phyloP scores from a whole-genome alignment of 257 asterid genomes.

The Solanum bulbocastanum region DNA sequence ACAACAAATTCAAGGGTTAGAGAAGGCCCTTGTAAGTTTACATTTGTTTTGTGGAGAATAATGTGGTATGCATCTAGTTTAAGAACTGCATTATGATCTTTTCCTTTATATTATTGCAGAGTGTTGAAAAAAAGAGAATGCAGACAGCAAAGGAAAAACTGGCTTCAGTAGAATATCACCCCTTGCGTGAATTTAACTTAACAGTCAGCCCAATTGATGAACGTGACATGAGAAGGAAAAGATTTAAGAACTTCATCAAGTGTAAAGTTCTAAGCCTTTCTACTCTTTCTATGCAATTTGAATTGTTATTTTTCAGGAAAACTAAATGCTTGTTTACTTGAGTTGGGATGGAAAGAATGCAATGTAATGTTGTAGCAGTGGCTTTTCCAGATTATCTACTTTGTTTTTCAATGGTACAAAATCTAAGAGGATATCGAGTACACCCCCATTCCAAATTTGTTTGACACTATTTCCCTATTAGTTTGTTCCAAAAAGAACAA shows the following conservation, averaged over 20 bases:
- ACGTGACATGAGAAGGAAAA: constrained; percentile 31
- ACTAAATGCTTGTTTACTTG: not conserved
- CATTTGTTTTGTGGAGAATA: not conserved
- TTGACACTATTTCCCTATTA: not conserved
- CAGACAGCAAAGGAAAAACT: constrained; percentile 44
- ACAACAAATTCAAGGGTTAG: constrained; percentile 56
- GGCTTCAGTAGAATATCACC: constrained; percentile 70
- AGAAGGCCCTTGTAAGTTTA: constrained; percentile 55
- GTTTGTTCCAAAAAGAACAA: not conserved
- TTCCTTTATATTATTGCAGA: constrained; percentile 35
- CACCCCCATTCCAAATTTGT: not conserved
- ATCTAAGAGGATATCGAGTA: not conserved
- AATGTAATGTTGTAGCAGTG: not conserved
- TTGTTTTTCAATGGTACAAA: not conserved
- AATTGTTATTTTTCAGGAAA: not conserved
- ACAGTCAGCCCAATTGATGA: constrained; percentile 7
- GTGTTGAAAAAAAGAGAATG: constrained; percentile 40
- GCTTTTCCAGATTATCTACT: not conserved
- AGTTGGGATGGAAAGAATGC: not conserved
- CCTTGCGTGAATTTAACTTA: constrained; percentile 33
- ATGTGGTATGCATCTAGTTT: not conserved
- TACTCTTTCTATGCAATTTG: not conserved
- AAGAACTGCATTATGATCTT: not conserved
- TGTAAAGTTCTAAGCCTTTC: not conserved
- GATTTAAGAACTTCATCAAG: constrained; percentile 26